Evolutionary conservation across 2,329 filamentous ascomycete genomes (phyloP).

Genomic region (Diaporthe ilicicola): DNA sequence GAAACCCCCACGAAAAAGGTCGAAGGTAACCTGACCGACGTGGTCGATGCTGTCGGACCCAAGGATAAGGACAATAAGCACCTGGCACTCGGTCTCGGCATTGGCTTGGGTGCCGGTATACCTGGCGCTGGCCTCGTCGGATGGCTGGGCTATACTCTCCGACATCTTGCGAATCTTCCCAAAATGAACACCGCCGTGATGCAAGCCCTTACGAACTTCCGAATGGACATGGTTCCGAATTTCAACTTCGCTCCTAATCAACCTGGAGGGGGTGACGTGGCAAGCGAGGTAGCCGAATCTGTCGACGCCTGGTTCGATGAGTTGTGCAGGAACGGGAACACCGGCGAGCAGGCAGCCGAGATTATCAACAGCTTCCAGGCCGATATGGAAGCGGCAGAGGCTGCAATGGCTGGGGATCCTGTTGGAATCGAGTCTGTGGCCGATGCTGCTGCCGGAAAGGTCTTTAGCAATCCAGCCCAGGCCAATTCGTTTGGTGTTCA

Average conservation of each 20-base stretch:
- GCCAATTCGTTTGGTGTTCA: neutral
- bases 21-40: neutral
- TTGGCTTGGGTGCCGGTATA: neutral
- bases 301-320: neutral
- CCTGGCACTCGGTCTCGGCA: neutral
- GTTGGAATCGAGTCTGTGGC: neutral
- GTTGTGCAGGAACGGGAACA: neutral
- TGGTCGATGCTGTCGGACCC: neutral
- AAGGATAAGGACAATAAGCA: neutral
- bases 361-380: neutral
- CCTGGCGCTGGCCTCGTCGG: neutral
- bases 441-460: neutral
- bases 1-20: neutral
- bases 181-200: neutral
- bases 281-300: neutral
- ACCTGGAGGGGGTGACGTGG: neutral
- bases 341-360: constrained; percentile 4
- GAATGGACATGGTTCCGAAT: neutral
- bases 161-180: neutral
- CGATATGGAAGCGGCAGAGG: neutral
- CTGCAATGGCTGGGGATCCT: neutral
- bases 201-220: neutral
- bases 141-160: neutral
- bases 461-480: neutral
- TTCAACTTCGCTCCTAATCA: neutral